These are phyloP conservation scores for Penicillium sp. DNA, from an alignment of 2,329 filamentous ascomycete genomes.

Conservation along the genomic window DNA sequence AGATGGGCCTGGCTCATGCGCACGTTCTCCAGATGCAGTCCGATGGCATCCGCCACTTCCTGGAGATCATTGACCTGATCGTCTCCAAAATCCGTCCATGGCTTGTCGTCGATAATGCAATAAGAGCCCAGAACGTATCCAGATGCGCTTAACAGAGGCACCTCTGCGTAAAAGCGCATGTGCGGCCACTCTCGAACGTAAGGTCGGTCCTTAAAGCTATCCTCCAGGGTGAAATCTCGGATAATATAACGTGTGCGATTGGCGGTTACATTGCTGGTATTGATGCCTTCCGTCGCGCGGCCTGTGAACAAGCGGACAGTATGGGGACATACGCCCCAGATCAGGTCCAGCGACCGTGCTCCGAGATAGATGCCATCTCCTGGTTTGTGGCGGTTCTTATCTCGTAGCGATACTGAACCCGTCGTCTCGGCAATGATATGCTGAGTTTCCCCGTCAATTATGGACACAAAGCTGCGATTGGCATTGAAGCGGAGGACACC, in stretches of 20 bases:
- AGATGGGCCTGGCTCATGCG: conserved; percentile 53
- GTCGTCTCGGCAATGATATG: conserved; percentile 54
- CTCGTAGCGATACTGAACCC: conserved; percentile 38
- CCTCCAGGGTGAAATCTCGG: conserved; percentile 34
- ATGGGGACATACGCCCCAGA: conserved; percentile 14
- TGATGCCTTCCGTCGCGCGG: conserved; percentile 4
- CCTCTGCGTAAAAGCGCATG: conserved; percentile 53
- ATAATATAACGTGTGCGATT: conserved; percentile 34
- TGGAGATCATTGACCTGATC: conserved; percentile 46
- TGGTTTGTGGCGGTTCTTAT: conserved; percentile 22
- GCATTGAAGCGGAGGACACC: conserved; percentile 46
- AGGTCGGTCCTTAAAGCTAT: conserved; percentile 31
- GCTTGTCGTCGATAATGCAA: conserved; percentile 56
- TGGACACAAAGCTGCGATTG: conserved; percentile 50
- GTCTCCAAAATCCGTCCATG: conserved; percentile 44
- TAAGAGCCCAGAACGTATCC: conserved; percentile 58
- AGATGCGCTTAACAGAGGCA: conserved; percentile 56
- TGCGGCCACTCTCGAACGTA: conserved; percentile 32
- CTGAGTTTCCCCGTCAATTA: conserved; percentile 51
- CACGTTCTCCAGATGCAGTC: conserved; percentile 59
- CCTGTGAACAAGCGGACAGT: conserved; percentile 20
- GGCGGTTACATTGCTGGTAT: conserved; percentile 23
- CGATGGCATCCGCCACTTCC: conserved; percentile 55
- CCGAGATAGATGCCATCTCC: conserved; percentile 33
- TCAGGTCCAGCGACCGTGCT: conserved; percentile 16